A percentile compares a stretch with the other conserved stretches of the same genome.
Evolutionary conservation across 805 yeast species (phyloP).

Genomic region (Zygotorulaspora danielsina): DNA sequence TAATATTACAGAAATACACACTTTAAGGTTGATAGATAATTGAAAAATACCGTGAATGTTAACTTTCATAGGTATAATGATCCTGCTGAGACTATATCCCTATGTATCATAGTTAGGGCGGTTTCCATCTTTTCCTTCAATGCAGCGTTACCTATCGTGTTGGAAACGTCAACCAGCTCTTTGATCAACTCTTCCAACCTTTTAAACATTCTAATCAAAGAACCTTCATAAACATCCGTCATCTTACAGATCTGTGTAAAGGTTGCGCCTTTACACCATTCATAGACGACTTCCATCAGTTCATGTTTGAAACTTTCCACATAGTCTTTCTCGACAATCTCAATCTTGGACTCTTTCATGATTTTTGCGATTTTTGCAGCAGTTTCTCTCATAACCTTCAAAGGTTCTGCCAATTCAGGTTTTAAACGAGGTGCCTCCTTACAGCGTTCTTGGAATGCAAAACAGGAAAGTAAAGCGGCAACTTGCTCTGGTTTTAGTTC

Average conservation of each 20-base stretch:
- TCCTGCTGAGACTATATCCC: conserved; percentile 96
- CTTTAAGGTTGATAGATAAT: not conserved
- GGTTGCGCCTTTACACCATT: conserved; percentile 95
- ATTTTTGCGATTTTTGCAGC: conserved; percentile 88
- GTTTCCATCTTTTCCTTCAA: conserved; percentile 85
- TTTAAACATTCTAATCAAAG: conserved; percentile 89
- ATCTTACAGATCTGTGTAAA: conserved; percentile 96
- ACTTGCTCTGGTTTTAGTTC: conserved; percentile 85
- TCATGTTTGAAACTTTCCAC: conserved; percentile 89
- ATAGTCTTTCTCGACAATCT: conserved; percentile 85
- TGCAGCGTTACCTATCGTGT: conserved; percentile 86
- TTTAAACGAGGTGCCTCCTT: conserved; percentile 81
- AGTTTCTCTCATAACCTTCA: conserved; percentile 82
- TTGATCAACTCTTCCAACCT: conserved; percentile 89
- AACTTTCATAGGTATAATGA: conserved; percentile 60
- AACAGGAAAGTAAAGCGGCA: conserved; percentile 88
- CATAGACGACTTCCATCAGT: conserved; percentile 92
- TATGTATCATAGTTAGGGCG: conserved; percentile 79
- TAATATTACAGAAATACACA: conserved; percentile 5
- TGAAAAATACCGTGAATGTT: no score
- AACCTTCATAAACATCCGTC: conserved; percentile 98
- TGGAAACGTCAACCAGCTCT: conserved; percentile 87
- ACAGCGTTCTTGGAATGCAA: conserved; percentile 94
- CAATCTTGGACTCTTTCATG: conserved; percentile 84
- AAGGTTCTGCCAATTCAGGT: conserved; percentile 90